These are phyloP conservation scores for Alnus rubra DNA, from an alignment of 306 rosid genomes.

Conservation along the genomic window DNA sequence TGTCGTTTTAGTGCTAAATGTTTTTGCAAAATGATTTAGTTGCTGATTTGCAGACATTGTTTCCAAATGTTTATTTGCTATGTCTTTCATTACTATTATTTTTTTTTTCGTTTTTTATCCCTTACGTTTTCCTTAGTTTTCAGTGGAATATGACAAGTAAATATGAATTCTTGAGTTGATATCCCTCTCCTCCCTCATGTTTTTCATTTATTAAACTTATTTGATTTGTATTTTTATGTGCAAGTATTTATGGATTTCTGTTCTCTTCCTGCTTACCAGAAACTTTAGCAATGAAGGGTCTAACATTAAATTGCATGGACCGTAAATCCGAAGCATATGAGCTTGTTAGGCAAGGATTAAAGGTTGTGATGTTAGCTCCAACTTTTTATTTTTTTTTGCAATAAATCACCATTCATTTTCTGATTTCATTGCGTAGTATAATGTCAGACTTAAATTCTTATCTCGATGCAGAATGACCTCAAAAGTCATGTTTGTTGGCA, in stretches of 20 bases:
- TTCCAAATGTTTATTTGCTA: not conserved
- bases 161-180: not conserved
- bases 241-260: not conserved
- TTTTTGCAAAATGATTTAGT: not conserved
- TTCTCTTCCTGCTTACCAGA: conserved; percentile 53
- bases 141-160: too few species aligned
- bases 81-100: not conserved
- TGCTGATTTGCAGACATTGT: not conserved
- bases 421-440: conserved; percentile 23
- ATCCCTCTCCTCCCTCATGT: conserved; percentile 3
- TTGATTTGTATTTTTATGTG: not conserved
- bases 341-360: conserved; percentile 89
- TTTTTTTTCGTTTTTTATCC: not conserved
- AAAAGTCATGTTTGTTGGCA: conserved; percentile 99
- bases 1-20: not conserved
- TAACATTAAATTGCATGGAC: conserved; percentile 96
- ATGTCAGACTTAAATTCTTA: conserved; percentile 24
- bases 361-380: conserved; percentile 52
- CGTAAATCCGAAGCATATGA: conserved; percentile 97
- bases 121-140: not conserved
- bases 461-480: conserved; percentile 79
- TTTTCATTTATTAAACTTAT: not conserved
- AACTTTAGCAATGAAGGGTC: conserved; percentile 98
- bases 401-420: conserved; percentile 4
- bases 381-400: not conserved